Evolutionary conservation across 495 filamentous ascomycete genomes (phyloP).

Genomic region (Penicillium bialowiezense): DNA sequence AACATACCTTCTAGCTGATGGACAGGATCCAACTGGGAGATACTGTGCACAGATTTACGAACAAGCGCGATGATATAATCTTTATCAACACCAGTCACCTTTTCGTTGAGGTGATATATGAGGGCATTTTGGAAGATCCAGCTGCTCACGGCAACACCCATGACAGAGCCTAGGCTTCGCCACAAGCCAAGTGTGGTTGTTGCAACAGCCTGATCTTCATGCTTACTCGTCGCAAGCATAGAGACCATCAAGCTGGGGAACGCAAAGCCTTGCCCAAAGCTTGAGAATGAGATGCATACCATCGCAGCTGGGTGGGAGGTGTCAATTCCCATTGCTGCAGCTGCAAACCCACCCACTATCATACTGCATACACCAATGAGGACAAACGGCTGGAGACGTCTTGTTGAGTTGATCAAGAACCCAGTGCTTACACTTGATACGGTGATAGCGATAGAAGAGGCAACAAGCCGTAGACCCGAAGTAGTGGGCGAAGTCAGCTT

Average conservation of each 20-base stretch:
- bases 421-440: conserved; percentile 60
- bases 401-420: conserved; percentile 66
- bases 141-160: conserved; percentile 69
- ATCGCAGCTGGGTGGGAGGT: conserved; percentile 60
- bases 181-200: conserved; percentile 68
- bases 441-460: conserved; percentile 57
- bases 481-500: conserved; percentile 67
- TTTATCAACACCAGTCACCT: conserved; percentile 55
- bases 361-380: conserved; percentile 52
- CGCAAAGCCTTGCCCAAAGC: conserved; percentile 63
- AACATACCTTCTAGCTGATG: conserved; percentile 51
- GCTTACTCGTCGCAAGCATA: conserved; percentile 63
- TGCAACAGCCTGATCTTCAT: conserved; percentile 72
- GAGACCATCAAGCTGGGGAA: conserved; percentile 64
- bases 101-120: conserved; percentile 51
- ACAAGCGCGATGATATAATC: conserved; percentile 49
- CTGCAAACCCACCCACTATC: conserved; percentile 53
- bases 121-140: conserved; percentile 75
- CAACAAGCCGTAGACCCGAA: conserved; percentile 68
- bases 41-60: conserved; percentile 52
- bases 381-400: conserved; percentile 61
- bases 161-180: conserved; percentile 64
- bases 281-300: conserved; percentile 57
- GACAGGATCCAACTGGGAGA: conserved; percentile 45
- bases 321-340: conserved; percentile 49